Conservation (phyloP, 2,329 filamentous ascomycete species). For the Microcera coccophila region DNA sequence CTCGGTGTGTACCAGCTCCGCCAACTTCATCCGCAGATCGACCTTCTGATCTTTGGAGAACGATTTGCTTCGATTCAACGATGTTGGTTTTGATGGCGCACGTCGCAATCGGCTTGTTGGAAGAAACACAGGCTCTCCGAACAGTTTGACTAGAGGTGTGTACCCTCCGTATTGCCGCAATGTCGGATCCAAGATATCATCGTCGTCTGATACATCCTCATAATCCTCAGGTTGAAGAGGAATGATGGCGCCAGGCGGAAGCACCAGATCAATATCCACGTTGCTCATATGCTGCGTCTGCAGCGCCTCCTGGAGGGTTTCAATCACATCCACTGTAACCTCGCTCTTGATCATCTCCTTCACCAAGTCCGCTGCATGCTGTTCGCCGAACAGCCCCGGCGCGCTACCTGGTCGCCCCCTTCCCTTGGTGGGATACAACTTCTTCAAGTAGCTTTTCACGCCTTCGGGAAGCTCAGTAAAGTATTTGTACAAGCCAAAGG, state of each 20-base stretch:
- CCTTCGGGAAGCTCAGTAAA: slow-evolving; percentile 79
- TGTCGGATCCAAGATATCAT: slow-evolving; percentile 61
- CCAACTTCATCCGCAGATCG: slow-evolving; percentile 80
- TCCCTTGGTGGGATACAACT: slow-evolving; percentile 51
- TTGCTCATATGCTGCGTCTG: slow-evolving; percentile 79
- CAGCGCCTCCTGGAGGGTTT: slow-evolving; percentile 69
- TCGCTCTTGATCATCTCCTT: slow-evolving; percentile 80
- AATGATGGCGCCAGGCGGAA: slow-evolving; percentile 74
- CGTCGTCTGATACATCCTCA: slow-evolving; percentile 57
- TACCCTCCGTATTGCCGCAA: slow-evolving; percentile 73
- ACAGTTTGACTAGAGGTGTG: slow-evolving; percentile 68
- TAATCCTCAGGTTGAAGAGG: slow-evolving; percentile 57
- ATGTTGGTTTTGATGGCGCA: slow-evolving; percentile 80
- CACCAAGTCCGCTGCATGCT: slow-evolving; percentile 88
- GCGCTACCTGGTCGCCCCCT: slow-evolving; percentile 61
- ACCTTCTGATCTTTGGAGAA: slow-evolving; percentile 81
- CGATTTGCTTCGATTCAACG: slow-evolving; percentile 70
- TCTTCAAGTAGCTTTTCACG: slow-evolving; percentile 68
- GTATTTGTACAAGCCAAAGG: slow-evolving; percentile 91
- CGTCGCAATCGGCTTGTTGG: slow-evolving; percentile 81
- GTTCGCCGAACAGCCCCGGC: slow-evolving; percentile 75
- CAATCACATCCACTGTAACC: slow-evolving; percentile 67
- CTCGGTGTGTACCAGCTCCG: slow-evolving; percentile 87
- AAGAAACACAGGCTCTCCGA: slow-evolving; percentile 81
- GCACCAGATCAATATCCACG: slow-evolving; percentile 80